Percentiles rank a stretch among this genome's conserved stretches.
These are phyloP conservation scores for Pyrenophora graminea DNA, from an alignment of 2,329 filamentous ascomycete genomes.

Conservation along the genomic window DNA sequence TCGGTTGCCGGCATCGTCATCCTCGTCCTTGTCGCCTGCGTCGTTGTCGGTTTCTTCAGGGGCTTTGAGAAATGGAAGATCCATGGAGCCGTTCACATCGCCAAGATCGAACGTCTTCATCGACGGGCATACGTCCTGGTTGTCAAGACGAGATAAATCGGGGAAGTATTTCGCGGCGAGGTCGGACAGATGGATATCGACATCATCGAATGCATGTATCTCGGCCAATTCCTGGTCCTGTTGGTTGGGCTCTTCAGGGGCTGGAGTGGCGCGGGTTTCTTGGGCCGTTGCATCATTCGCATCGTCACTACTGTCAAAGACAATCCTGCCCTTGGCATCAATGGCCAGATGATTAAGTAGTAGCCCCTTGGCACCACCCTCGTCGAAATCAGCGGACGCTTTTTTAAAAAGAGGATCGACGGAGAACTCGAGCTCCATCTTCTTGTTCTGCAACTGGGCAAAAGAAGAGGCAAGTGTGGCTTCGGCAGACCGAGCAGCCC, in stretches of 20 bases:
- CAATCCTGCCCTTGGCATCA: conserved; percentile 86
- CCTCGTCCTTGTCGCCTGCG: conserved; percentile 56
- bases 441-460: conserved; percentile 86
- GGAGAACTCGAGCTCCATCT: conserved; percentile 94
- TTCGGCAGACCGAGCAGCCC: conserved; percentile 82
- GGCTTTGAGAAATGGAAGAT: conserved; percentile 90
- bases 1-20: conserved; percentile 59
- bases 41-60: conserved; percentile 82
- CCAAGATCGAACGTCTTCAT: conserved; percentile 93
- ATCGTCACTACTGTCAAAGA: conserved; percentile 98
- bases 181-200: conserved; percentile 77
- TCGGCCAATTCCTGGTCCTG: conserved; percentile 44
- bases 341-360: conserved; percentile 97
- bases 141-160: conserved; percentile 74
- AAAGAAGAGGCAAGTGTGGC: conserved; percentile 92
- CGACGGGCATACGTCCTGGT: conserved; percentile 91
- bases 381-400: conserved; percentile 95
- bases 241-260: conserved; percentile 45
- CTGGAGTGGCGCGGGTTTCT: conserved; percentile 51
- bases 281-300: conserved; percentile 58
- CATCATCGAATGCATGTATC: conserved; percentile 56
- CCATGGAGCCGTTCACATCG: conserved; percentile 79
- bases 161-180: conserved; percentile 85
- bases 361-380: conserved; percentile 93
- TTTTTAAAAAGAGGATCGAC: conserved; percentile 99